A percentile compares a stretch with the other conserved stretches of the same genome.
phyloP scores from a whole-genome alignment of 805 yeast species.

The Lipomyces kockii region DNA sequence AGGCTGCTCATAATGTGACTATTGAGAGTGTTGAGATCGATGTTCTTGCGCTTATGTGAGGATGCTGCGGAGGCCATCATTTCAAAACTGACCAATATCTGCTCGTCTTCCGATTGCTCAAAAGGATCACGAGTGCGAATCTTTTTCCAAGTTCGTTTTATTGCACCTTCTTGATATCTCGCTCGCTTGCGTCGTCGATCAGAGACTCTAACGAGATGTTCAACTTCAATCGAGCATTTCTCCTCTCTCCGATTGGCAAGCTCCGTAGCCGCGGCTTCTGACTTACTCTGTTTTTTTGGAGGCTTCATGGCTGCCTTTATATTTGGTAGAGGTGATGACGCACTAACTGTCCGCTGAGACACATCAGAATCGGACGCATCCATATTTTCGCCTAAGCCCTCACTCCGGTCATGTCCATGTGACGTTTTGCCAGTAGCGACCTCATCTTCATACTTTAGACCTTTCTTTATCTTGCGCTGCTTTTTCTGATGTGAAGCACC shows the following conservation, averaged over 20 bases:
- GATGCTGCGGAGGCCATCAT: slow-evolving; percentile 37
- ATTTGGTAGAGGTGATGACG: not conserved
- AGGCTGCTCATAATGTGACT: slow-evolving; percentile 27
- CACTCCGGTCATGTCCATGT: not conserved
- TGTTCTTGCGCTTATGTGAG: slow-evolving; percentile 33
- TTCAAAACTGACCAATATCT: slow-evolving; percentile 29
- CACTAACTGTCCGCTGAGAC: not conserved
- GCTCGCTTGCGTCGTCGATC: slow-evolving; percentile 37
- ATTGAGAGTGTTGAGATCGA: slow-evolving; percentile 25
- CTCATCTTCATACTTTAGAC: slow-evolving; percentile 21
- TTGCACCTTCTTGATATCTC: slow-evolving; percentile 38
- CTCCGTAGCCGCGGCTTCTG: slow-evolving; percentile 30
- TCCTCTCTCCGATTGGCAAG: slow-evolving; percentile 20
- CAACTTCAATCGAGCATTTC: slow-evolving; percentile 38
- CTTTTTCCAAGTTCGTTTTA: slow-evolving; percentile 41
- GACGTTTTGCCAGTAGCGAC: slow-evolving; percentile 5
- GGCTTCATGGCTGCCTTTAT: slow-evolving; percentile 10
- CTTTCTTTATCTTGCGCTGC: slow-evolving; percentile 14
- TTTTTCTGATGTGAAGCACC: slow-evolving; percentile 11
- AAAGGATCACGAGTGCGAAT: slow-evolving; percentile 45
- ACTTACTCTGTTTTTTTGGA: slow-evolving; percentile 14
- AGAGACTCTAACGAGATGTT: slow-evolving; percentile 35
- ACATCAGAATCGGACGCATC: not conserved
- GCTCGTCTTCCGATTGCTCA: slow-evolving; percentile 46
- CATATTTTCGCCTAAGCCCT: not conserved